These are phyloP conservation scores for Arachis monticola DNA, from an alignment of 331 rosid species.

Conservation along the genomic window DNA sequence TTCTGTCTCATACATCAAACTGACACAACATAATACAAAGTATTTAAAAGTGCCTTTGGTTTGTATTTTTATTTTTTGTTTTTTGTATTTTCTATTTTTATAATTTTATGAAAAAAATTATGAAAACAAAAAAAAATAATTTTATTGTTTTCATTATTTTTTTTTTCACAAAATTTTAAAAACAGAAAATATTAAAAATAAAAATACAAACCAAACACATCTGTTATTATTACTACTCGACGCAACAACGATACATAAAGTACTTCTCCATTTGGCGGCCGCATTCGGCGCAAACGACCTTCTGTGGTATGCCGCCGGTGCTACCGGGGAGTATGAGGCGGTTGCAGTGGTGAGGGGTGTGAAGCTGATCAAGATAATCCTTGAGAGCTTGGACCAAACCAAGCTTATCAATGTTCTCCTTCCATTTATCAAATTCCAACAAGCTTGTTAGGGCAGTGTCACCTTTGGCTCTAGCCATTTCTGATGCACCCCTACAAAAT, in stretches of 20 bases:
- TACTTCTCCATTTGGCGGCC: constrained; percentile 81
- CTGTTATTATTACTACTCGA: constrained; percentile 59
- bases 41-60: too few relatives aligned
- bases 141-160: too few relatives aligned
- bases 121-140: too few relatives aligned
- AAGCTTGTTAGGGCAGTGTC: constrained; percentile 49
- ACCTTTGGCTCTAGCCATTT: constrained; percentile 73
- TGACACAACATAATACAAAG: constrained; percentile 28
- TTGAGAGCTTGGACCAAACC: constrained; percentile 56
- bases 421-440: constrained; percentile 53
- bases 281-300: constrained; percentile 81
- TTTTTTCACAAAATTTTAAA: too few relatives aligned
- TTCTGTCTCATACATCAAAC: not conserved
- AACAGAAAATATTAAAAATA: too few relatives aligned
- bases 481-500: constrained; percentile 55
- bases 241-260: constrained; percentile 88
- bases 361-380: constrained; percentile 37
- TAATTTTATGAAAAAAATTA: too few relatives aligned
- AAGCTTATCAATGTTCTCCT: not conserved
- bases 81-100: too few relatives aligned
- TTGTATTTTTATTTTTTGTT: too few relatives aligned
- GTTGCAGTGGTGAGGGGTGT: constrained; percentile 71
- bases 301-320: constrained; percentile 65
- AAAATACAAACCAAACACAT: too few relatives aligned
- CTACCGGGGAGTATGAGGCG: constrained; percentile 80